Conservation (phyloP, 352 stramenopile species). For the Pythium folliculosum region DNA sequence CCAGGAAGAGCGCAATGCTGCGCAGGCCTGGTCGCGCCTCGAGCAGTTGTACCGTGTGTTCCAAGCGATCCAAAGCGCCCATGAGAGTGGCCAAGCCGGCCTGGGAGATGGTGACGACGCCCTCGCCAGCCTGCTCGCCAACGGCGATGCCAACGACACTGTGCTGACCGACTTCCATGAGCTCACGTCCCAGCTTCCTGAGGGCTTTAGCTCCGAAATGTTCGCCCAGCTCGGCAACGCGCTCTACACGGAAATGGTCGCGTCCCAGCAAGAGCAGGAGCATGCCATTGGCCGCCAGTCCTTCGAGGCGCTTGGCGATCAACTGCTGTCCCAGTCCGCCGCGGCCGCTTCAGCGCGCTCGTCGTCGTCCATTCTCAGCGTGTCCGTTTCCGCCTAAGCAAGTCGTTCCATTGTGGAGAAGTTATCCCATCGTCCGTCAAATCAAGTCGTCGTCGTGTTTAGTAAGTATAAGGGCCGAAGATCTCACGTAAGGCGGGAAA, state of each 20-base stretch:
- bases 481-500: neutral
- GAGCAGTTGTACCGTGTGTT: conserved; percentile 67
- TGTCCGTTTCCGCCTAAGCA: conserved; percentile 40
- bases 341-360: conserved; percentile 19
- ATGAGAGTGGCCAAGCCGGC: conserved; percentile 29
- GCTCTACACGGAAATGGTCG: conserved; percentile 69
- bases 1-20: conserved; percentile 52
- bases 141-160: conserved; percentile 31
- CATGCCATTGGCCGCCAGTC: conserved; percentile 43
- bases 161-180: conserved; percentile 55
- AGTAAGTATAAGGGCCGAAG: conserved; percentile 3
- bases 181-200: conserved; percentile 49
- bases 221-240: conserved; percentile 68
- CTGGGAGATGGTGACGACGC: conserved; percentile 30
- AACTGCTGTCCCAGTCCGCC: conserved; percentile 46
- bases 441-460: neutral
- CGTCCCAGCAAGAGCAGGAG: conserved; percentile 24
- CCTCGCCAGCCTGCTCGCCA: conserved; percentile 14
- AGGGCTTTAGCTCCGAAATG: conserved; percentile 74
- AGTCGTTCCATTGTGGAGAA: neutral
- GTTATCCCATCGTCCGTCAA: neutral
- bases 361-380: conserved; percentile 24
- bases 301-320: conserved; percentile 56
- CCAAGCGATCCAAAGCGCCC: conserved; percentile 35
- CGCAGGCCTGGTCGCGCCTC: conserved; percentile 57